Evolutionary conservation across 2,329 filamentous ascomycete genomes (phyloP), one percentile per base, ranked within the genome.

Genomic region (Orbilia brochopaga): DNA sequence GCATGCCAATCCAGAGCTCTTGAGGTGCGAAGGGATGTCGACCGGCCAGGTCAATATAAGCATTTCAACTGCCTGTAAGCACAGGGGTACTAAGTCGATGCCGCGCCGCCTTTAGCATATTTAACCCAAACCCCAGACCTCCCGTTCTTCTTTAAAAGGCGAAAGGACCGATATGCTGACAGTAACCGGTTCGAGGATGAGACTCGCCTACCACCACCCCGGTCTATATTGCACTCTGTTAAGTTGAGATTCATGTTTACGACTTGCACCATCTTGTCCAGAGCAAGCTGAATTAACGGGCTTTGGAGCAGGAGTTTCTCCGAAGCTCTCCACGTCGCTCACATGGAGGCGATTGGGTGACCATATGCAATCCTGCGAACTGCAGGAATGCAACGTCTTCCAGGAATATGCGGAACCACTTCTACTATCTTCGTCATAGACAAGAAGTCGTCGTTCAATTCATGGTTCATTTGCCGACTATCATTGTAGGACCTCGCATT

Each of bases 1-100:
- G n/a, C n/a, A n/a, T n/a, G n/a, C n/a, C n/a, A 15, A 59, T 59
- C 24, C 24, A 13, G 27, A 23, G n/a, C 11, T 21, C 44, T 42
- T 40, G 23, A 52, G 32, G 51, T 60, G 17, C 15, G 7, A 37
- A 13, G 17, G 40, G 23, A 37, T n/a, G 27, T 60, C 15, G 3
- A 17, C 40, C 13, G 13, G 17, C 5, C 4, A 70, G 35, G 66
- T 70, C 59, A 64, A 70, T 70, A 70, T 62, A 70, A 70, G 66
- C 66, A 57, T 70, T 69, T 69, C 3, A 15, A 5, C 37, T 42
- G 37, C 5, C n/a, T 42, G 37, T 42, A 13, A 42, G 37, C 37
- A 17, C 37, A 5, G 37, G 37, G 37, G n/a, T 42, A 17, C 2
- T 42, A 13, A 13, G 5, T 13, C n/a, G 13, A 17, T 17, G 13